Conservation (phyloP, 345 rosid genomes). For the Populus simonii region DNA sequence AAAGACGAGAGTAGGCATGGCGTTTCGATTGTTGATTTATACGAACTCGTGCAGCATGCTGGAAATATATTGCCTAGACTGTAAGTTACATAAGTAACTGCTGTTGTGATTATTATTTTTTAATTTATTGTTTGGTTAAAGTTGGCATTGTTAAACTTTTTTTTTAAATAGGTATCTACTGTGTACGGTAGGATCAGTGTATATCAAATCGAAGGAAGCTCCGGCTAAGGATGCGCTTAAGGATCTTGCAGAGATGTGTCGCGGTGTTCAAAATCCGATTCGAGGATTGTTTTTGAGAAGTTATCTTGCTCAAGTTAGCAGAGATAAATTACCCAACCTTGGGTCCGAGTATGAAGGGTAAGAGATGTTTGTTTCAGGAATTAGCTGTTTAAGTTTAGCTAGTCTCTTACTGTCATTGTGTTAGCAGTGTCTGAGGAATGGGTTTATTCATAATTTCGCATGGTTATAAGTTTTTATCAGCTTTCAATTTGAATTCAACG, state of each 20-base stretch:
- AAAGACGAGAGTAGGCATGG: conserved; percentile 32
- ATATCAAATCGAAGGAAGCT: conserved; percentile 90
- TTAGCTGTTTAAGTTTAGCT: neutral
- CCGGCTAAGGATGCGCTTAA: conserved; percentile 92
- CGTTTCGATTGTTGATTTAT: conserved; percentile 29
- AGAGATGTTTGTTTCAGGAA: conserved; percentile 19
- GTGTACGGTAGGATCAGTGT: conserved; percentile 95
- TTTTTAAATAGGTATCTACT: conserved; percentile 67
- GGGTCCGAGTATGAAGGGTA: conserved; percentile 97
- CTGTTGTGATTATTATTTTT: neutral
- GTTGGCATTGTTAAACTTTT: neutral
- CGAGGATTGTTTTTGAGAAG: conserved; percentile 98
- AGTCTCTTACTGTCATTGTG: neutral
- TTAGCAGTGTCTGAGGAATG: neutral
- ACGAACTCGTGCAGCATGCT: conserved; percentile 30
- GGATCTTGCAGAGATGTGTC: conserved; percentile 99
- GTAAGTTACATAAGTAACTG: conserved; percentile 1
- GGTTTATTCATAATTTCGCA: neutral
- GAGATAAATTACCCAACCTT: conserved; percentile 87
- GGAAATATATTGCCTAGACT: conserved; percentile 26
- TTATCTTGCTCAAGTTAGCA: conserved; percentile 90
- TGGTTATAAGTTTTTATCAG: neutral
- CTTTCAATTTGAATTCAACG: neutral
- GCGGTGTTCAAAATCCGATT: conserved; percentile 91
- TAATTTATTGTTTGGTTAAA: neutral